A percentile compares a stretch with the other conserved stretches of the same genome.
Conservation (phyloP, 1,284 basidiomycete genomes). For the Austroboletus novae-zelandiae region DNA sequence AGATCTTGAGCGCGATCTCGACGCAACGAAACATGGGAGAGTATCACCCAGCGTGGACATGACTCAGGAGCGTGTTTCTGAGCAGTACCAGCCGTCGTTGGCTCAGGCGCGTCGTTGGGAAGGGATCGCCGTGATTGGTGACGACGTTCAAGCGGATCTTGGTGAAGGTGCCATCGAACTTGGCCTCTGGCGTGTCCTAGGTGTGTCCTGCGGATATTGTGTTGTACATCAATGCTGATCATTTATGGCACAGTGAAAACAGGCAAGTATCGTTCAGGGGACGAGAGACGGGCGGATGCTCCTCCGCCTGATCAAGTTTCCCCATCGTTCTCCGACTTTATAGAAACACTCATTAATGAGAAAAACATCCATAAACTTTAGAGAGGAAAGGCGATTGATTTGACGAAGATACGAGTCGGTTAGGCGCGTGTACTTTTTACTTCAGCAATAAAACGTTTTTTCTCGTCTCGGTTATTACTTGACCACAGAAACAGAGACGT, state of each 20-base stretch:
- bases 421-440: too few species aligned
- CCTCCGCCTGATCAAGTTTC: slow-evolving; percentile 51
- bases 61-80: neutral
- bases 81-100: neutral
- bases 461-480: too few species aligned
- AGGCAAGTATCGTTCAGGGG: slow-evolving; percentile 61
- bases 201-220: slow-evolving; percentile 22
- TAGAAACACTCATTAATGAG: slow-evolving; percentile 40
- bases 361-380: neutral
- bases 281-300: slow-evolving; percentile 42
- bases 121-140: slow-evolving; percentile 60
- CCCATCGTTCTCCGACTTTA: slow-evolving; percentile 54
- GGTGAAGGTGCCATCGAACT: slow-evolving; percentile 61
- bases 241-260: slow-evolving; percentile 46
- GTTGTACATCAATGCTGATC: neutral
- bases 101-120: slow-evolving; percentile 10
- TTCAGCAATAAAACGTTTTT: too few species aligned
- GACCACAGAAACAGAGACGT: too few species aligned
- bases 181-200: slow-evolving; percentile 62
- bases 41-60: neutral
- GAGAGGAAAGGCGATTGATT: too few species aligned
- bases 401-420: too few species aligned
- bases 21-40: neutral
- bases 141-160: slow-evolving; percentile 65
- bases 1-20: slow-evolving; percentile 38